Conservation (phyloP, 345 rosid species). For the Conringia planisiliqua region DNA sequence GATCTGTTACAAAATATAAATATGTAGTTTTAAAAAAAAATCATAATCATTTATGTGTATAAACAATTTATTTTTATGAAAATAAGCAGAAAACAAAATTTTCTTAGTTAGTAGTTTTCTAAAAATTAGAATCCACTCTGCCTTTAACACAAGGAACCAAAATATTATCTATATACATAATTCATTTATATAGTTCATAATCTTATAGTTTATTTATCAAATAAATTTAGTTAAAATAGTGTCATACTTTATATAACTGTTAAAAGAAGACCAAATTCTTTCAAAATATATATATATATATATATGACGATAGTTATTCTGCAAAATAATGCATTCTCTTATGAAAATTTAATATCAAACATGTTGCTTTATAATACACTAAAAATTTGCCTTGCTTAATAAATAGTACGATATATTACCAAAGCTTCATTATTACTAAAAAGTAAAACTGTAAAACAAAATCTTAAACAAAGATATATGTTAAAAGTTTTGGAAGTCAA, state of each 20-base stretch:
- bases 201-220: neutral
- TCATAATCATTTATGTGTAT: too few relatives aligned
- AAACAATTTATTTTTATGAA: too few relatives aligned
- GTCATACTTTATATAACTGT: neutral
- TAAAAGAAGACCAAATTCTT: neutral
- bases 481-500: conserved; percentile 9
- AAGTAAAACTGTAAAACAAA: neutral
- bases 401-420: neutral
- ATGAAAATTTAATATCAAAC: conserved; percentile 1
- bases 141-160: too few relatives aligned
- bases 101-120: too few relatives aligned
- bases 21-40: too few relatives aligned
- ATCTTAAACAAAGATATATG: neutral
- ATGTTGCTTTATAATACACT: neutral
- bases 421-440: neutral
- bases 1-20: too few relatives aligned
- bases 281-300: neutral
- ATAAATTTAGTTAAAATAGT: neutral
- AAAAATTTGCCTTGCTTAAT: neutral
- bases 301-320: neutral
- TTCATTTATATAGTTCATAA: neutral
- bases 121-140: too few relatives aligned
- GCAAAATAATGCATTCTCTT: neutral
- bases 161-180: too few relatives aligned
- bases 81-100: too few relatives aligned